These are phyloP conservation scores for Fraxinus dipetala DNA, from an alignment of 305 asterid species.

Conservation along the genomic window DNA sequence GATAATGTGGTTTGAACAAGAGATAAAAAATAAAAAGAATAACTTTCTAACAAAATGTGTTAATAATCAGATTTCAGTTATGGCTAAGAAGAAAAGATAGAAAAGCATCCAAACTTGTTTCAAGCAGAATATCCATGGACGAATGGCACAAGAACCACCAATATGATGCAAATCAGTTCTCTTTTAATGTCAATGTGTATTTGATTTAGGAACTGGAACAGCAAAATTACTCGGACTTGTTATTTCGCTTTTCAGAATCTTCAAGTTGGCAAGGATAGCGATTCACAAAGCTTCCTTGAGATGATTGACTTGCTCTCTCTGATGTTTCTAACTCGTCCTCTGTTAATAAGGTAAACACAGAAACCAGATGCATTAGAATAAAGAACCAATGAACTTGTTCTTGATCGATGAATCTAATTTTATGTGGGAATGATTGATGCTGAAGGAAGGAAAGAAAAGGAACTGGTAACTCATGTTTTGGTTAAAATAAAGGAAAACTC, in stretches of 20 bases:
- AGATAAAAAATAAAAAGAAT: not conserved
- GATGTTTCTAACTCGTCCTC: conserved; percentile 74
- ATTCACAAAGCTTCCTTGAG: conserved; percentile 35
- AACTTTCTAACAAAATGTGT: not conserved
- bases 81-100: conserved; percentile 17
- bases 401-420: not conserved
- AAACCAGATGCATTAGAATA: conserved; percentile 20
- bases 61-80: conserved; percentile 10
- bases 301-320: conserved; percentile 45
- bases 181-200: not conserved
- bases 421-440: not conserved
- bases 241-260: conserved; percentile 24
- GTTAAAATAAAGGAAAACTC: not conserved
- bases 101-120: conserved; percentile 7
- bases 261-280: conserved; percentile 34
- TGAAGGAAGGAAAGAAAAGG: not conserved
- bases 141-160: not conserved
- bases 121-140: conserved; percentile 13
- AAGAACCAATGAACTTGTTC: not conserved
- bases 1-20: not conserved
- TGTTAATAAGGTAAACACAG: conserved; percentile 30
- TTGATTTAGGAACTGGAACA: conserved; percentile 4
- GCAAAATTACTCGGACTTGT: conserved; percentile 15
- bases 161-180: not conserved
- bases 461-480: not conserved